Conservation (phyloP, 2,329 filamentous ascomycete species). For the Pseudocercospora vitis region DNA sequence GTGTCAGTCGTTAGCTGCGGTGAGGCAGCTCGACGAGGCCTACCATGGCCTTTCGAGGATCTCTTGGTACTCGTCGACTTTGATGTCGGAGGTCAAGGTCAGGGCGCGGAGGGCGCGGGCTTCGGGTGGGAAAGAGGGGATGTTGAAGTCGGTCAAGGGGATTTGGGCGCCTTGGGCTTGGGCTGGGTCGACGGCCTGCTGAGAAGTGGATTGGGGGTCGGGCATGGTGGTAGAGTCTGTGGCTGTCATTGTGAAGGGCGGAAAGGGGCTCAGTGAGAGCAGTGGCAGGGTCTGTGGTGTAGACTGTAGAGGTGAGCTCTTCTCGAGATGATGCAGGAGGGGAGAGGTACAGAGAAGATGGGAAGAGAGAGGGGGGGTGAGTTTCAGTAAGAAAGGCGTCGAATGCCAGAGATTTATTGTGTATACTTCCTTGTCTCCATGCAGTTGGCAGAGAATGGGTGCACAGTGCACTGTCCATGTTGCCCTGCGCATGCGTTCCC, state of each 20-base stretch:
- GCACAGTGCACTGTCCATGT: too few relatives aligned
- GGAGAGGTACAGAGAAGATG: neutral
- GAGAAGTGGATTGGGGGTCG: conserved; percentile 4
- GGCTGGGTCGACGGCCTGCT: conserved; percentile 12
- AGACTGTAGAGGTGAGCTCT: too few relatives aligned
- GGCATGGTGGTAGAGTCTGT: neutral
- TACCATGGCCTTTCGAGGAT: conserved; percentile 41
- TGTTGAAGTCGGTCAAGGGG: conserved; percentile 46
- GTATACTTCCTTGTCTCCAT: neutral
- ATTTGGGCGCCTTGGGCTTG: conserved; percentile 48
- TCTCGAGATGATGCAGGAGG: neutral
- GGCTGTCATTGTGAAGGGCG: neutral
- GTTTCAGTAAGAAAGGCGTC: neutral
- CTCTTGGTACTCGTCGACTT: conserved; percentile 47
- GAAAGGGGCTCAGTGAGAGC: neutral
- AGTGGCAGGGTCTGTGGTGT: neutral
- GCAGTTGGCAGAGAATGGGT: neutral
- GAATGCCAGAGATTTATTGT: neutral
- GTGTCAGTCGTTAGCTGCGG: too few relatives aligned
- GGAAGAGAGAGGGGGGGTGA: neutral
- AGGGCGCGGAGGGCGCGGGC: conserved; percentile 47
- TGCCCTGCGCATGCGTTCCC: neutral
- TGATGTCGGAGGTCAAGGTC: conserved; percentile 52
- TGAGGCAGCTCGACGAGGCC: too few relatives aligned
- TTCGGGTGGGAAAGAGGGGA: conserved; percentile 48